phyloP scores from a whole-genome alignment of 2,329 filamentous ascomycete species.

The Aspergillus sp. region DNA sequence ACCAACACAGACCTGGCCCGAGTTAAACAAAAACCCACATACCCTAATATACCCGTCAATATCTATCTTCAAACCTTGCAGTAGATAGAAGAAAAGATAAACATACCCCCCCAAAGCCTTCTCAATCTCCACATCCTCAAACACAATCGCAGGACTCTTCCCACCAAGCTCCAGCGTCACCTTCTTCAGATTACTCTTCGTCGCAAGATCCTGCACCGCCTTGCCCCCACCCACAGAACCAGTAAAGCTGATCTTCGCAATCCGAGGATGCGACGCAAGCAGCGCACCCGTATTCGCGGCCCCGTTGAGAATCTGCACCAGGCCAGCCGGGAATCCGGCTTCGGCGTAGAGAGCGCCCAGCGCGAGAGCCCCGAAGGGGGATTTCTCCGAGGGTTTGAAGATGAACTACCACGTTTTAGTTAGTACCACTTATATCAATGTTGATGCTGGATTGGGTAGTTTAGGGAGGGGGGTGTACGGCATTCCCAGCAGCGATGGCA shows the following conservation, averaged over 20 bases:
- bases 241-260: conserved; percentile 37
- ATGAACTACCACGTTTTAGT: conserved; percentile 25
- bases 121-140: conserved; percentile 29
- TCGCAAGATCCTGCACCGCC: conserved; percentile 43
- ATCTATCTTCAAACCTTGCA: too few relatives aligned
- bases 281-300: conserved; percentile 31
- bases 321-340: conserved; percentile 48
- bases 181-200: conserved; percentile 30
- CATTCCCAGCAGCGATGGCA: conserved; percentile 47
- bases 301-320: conserved; percentile 42
- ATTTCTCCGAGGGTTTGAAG: conserved; percentile 48
- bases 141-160: conserved; percentile 28
- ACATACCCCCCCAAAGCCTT: conserved; percentile 20
- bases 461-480: neutral
- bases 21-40: conserved; percentile 18
- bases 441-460: too few relatives aligned
- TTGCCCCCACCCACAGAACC: conserved; percentile 27
- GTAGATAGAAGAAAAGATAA: too few relatives aligned
- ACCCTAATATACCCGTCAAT: neutral
- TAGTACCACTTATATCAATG: too few relatives aligned
- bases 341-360: conserved; percentile 39
- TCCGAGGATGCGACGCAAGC: conserved; percentile 37
- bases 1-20: conserved; percentile 22
- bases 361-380: conserved; percentile 38
- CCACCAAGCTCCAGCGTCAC: conserved; percentile 31